Evolutionary conservation across 106 monocot genomes (phyloP).

Genomic region (Phalaenopsis equestris): DNA sequence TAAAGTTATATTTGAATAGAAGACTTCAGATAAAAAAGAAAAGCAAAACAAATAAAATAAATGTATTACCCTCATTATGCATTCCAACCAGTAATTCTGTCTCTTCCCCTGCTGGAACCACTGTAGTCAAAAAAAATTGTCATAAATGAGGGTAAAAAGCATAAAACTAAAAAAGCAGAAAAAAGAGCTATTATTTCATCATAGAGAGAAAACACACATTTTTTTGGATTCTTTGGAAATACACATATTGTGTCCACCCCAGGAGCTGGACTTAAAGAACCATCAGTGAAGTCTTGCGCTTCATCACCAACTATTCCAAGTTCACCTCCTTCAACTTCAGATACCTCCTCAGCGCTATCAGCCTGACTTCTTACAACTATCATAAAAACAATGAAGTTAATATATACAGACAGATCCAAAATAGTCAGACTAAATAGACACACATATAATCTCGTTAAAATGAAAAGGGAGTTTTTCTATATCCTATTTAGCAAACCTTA

Average conservation of each 20-base stretch:
- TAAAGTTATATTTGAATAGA: not conserved
- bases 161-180: not conserved
- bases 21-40: not conserved
- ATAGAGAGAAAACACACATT: constrained; percentile 32
- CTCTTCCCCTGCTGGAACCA: constrained; percentile 78
- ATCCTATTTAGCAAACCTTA: no score
- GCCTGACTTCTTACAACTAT: constrained; percentile 62
- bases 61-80: constrained; percentile 70
- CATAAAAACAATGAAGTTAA: not conserved
- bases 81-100: constrained; percentile 84
- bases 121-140: constrained; percentile 34
- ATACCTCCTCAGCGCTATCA: constrained; percentile 34
- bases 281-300: constrained; percentile 66
- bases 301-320: constrained; percentile 87
- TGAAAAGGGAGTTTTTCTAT: no score
- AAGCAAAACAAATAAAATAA: not conserved
- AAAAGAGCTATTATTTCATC: not conserved
- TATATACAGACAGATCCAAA: not conserved
- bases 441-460: not conserved
- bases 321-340: constrained; percentile 80
- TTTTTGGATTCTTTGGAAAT: constrained; percentile 81
- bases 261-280: constrained; percentile 55
- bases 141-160: not conserved
- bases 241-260: constrained; percentile 73
- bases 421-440: no score